phyloP scores from a whole-genome alignment of 2,329 filamentous ascomycete species.

The Aspergillus pseudoterreus region DNA sequence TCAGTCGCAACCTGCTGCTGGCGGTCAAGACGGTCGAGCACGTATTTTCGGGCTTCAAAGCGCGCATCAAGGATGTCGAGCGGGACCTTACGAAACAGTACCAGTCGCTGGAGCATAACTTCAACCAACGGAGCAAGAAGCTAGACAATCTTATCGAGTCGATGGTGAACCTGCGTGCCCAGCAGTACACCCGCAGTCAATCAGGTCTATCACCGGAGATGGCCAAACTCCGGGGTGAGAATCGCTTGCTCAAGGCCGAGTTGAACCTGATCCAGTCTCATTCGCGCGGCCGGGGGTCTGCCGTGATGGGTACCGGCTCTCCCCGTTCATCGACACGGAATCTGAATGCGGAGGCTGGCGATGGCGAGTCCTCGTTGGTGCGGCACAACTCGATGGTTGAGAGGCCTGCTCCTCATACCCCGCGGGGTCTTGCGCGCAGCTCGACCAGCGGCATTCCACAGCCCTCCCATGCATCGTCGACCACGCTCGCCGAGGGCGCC shows the following conservation, averaged over 20 bases:
- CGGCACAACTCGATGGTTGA: conserved; percentile 55
- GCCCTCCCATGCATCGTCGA: conserved; percentile 30
- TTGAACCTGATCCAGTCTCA: conserved; percentile 67
- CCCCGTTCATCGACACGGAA: conserved; percentile 24
- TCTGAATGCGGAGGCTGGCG: conserved; percentile 19
- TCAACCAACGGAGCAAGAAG: conserved; percentile 76
- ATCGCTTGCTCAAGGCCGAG: conserved; percentile 59
- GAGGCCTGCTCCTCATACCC: conserved; percentile 25
- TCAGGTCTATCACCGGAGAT: conserved; percentile 50
- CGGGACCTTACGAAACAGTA: conserved; percentile 89
- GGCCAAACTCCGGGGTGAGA: conserved; percentile 56
- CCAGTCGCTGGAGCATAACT: conserved; percentile 73
- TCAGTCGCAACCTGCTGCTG: conserved; percentile 82
- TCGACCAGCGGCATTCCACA: conserved; percentile 32
- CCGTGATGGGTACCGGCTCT: conserved; percentile 31
- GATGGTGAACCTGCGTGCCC: conserved; percentile 58
- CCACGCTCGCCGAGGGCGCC: conserved; percentile 26
- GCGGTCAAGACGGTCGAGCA: conserved; percentile 85
- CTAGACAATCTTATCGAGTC: conserved; percentile 82
- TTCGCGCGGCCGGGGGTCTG: conserved; percentile 51
- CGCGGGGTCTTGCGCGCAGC: conserved; percentile 27
- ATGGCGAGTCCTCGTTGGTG: conserved; percentile 45
- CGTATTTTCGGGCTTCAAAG: conserved; percentile 72
- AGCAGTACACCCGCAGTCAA: conserved; percentile 27
- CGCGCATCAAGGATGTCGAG: conserved; percentile 79